Conservation (phyloP, 495 filamentous ascomycete genomes). For the Aspergillus indologenus region DNA sequence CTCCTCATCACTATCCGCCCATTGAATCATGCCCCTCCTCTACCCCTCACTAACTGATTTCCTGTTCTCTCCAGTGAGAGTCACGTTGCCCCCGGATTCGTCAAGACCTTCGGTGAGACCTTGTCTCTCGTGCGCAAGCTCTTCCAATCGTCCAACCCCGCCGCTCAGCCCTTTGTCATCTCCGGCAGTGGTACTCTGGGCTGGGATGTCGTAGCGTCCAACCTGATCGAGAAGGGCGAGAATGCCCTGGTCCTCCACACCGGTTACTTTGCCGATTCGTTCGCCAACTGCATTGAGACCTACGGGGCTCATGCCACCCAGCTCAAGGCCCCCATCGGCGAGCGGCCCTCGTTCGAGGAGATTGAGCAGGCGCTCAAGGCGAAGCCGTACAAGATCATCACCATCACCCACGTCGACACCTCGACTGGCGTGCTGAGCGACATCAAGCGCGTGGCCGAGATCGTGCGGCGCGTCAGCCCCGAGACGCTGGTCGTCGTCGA, state of each 20-base stretch:
- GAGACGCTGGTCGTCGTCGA: conserved; percentile 90
- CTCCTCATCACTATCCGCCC: not conserved
- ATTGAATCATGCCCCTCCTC: not conserved
- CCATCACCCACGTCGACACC: conserved; percentile 95
- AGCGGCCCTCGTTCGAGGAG: conserved; percentile 79
- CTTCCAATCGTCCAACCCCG: conserved; percentile 78
- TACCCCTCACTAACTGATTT: not conserved
- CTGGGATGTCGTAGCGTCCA: conserved; percentile 93
- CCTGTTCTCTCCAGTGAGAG: conserved; percentile 65
- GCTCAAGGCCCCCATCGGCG: conserved; percentile 83
- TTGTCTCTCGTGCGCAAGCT: conserved; percentile 85
- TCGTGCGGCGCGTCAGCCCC: conserved; percentile 82
- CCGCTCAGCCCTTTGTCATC: conserved; percentile 87
- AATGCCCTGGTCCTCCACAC: conserved; percentile 90
- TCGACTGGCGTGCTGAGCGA: conserved; percentile 94
- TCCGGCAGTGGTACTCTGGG: conserved; percentile 93
- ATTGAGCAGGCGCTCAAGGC: conserved; percentile 82
- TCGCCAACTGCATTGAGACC: conserved; percentile 83
- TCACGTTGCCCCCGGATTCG: conserved; percentile 85
- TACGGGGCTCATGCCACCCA: conserved; percentile 89
- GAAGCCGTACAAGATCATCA: conserved; percentile 88
- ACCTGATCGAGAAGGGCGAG: conserved; percentile 82
- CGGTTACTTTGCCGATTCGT: conserved; percentile 96
- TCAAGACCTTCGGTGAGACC: conserved; percentile 85
- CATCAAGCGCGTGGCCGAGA: conserved; percentile 73